Evolutionary conservation across 345 rosid species (phyloP).

Genomic region (Physaria fendleri): DNA sequence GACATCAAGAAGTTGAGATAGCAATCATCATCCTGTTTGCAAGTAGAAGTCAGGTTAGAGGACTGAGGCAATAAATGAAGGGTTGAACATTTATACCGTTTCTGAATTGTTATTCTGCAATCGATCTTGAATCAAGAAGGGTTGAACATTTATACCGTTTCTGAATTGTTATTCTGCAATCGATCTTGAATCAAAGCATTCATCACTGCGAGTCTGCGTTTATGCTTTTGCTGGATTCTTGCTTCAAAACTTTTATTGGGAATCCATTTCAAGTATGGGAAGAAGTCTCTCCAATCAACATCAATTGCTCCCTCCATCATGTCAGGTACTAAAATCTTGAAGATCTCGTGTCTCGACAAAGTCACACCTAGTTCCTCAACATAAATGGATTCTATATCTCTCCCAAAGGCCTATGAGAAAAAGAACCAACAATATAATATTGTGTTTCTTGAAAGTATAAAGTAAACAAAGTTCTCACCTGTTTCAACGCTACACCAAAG

Average conservation of each 20-base stretch:
- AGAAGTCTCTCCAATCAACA: conserved; percentile 96
- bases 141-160: no score
- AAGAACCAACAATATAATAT: neutral
- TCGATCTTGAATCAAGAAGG: conserved; percentile 44
- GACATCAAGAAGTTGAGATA: conserved; percentile 54
- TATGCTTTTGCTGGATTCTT: conserved; percentile 42
- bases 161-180: conserved; percentile 42
- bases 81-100: no score
- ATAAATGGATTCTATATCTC: conserved; percentile 52
- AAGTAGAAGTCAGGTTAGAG: neutral
- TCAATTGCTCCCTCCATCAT: conserved; percentile 79
- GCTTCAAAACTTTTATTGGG: conserved; percentile 53
- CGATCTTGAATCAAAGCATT: conserved; percentile 50
- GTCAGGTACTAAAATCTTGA: conserved; percentile 49
- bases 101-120: conserved; percentile 41
- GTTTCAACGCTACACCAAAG: conserved; percentile 58
- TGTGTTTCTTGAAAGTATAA: neutral
- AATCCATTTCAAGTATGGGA: conserved; percentile 78
- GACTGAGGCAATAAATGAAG: neutral
- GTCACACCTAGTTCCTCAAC: conserved; percentile 57
- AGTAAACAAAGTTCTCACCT: conserved; percentile 38
- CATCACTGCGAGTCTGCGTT: conserved; percentile 56
- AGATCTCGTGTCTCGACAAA: conserved; percentile 52
- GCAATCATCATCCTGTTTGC: conserved; percentile 45
- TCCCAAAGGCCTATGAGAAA: conserved; percentile 53